Conservation (phyloP, 495 filamentous ascomycete genomes). For the Staphylotrichum longicolle region DNA sequence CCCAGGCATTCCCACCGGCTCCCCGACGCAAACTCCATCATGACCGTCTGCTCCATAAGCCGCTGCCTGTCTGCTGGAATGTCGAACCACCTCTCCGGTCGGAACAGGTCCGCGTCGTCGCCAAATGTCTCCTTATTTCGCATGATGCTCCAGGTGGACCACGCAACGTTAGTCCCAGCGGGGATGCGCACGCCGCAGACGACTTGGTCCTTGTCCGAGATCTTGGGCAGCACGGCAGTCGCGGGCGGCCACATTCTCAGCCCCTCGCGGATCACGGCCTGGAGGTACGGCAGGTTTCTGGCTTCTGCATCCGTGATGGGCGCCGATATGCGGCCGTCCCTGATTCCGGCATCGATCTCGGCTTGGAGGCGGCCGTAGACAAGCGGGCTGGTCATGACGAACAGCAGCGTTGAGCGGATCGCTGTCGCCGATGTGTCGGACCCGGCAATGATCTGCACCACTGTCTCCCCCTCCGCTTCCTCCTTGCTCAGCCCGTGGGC, state of each 20-base stretch:
- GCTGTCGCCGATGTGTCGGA: conserved; percentile 62
- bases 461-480: conserved; percentile 39
- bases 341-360: conserved; percentile 51
- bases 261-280: conserved; percentile 46
- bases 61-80: too few relatives aligned
- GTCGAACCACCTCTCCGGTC: too few relatives aligned
- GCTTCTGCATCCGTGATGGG: conserved; percentile 40
- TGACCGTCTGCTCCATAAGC: too few relatives aligned
- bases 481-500: conserved; percentile 42
- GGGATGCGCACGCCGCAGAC: too few relatives aligned
- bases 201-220: too few relatives aligned
- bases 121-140: too few relatives aligned
- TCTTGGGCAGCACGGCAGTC: too few relatives aligned
- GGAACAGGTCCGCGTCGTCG: too few relatives aligned
- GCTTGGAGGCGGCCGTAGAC: conserved; percentile 53
- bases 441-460: conserved; percentile 46
- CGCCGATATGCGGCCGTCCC: conserved; percentile 31
- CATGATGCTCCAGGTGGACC: too few relatives aligned
- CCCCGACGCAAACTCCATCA: too few relatives aligned
- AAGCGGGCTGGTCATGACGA: conserved; percentile 45
- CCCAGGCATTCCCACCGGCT: too few relatives aligned
- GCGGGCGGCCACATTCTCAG: conserved; percentile 42
- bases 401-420: conserved; percentile 55
- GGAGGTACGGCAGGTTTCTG: conserved; percentile 43
- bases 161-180: too few relatives aligned